A percentile compares a stretch with the other conserved stretches of the same genome.
Conservation (phyloP, 768 basidiomycete species). For the Tephrocybe sp. region DNA sequence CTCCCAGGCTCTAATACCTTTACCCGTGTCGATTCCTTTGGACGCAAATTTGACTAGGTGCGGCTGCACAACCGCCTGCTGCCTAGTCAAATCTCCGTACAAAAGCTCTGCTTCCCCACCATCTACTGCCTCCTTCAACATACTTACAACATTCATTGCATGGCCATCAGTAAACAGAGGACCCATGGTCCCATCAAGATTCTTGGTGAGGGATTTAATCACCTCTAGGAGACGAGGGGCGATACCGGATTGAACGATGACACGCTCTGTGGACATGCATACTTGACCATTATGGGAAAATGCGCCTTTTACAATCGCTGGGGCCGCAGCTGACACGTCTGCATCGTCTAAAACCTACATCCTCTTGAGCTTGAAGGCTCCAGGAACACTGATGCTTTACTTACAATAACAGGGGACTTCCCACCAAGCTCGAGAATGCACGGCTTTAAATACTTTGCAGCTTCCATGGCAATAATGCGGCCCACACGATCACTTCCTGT, state of each 20-base stretch:
- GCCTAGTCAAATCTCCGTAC: slow-evolving; percentile 37
- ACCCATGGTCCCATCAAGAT: slow-evolving; percentile 32
- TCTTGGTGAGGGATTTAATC: slow-evolving; percentile 28
- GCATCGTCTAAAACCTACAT: slow-evolving; percentile 49
- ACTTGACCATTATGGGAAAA: slow-evolving; percentile 51
- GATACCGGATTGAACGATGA: slow-evolving; percentile 46
- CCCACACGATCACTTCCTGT: slow-evolving; percentile 57
- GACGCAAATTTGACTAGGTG: slow-evolving; percentile 37
- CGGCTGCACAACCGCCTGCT: slow-evolving; percentile 45
- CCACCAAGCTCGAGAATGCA: slow-evolving; percentile 56
- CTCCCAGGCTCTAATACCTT: slow-evolving; percentile 46
- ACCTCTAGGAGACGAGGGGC: slow-evolving; percentile 32
- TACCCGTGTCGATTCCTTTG: slow-evolving; percentile 39
- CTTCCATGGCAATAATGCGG: slow-evolving; percentile 48
- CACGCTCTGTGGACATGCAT: slow-evolving; percentile 58
- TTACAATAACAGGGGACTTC: slow-evolving; percentile 48
- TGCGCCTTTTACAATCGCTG: slow-evolving; percentile 41
- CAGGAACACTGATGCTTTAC: slow-evolving; percentile 12
- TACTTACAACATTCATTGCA: slow-evolving; percentile 40
- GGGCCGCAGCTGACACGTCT: slow-evolving; percentile 49
- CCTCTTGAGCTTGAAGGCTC: neutral
- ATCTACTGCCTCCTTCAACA: slow-evolving; percentile 41
- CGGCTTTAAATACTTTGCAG: slow-evolving; percentile 54
- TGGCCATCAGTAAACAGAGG: slow-evolving; percentile 40
- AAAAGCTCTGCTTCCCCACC: slow-evolving; percentile 41